Conservation (phyloP, 1,284 basidiomycete species). For the Leccinum solheimii region DNA sequence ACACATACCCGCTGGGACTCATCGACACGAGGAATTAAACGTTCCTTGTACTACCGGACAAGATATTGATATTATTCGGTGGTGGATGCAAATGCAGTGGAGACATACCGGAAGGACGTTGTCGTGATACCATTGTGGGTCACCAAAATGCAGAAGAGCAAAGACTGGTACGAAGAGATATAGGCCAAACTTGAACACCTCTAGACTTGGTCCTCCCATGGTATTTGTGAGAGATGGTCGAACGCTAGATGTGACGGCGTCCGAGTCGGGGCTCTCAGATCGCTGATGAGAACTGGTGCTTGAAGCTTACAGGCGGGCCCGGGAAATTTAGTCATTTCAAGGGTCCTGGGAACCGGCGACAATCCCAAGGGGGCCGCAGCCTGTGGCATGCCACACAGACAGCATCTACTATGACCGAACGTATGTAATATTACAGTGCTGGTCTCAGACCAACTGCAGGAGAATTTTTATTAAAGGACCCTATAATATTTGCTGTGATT, state of each 20-base stretch:
- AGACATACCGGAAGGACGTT: slow-evolving; percentile 77
- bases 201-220: slow-evolving; percentile 80
- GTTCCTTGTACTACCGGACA: slow-evolving; percentile 63
- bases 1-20: slow-evolving; percentile 53
- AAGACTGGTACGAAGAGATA: slow-evolving; percentile 77
- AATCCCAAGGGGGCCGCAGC: neutral
- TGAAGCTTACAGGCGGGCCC: neutral
- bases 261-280: neutral
- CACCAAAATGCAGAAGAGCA: slow-evolving; percentile 87
- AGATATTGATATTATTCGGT: neutral
- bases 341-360: neutral
- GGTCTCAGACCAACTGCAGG: neutral
- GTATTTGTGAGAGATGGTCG: slow-evolving; percentile 29
- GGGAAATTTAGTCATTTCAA: neutral
- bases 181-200: slow-evolving; percentile 85
- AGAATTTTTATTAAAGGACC: slow-evolving; percentile 31
- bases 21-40: slow-evolving; percentile 64
- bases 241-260: neutral
- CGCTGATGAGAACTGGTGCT: neutral
- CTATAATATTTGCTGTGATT: no score
- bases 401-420: no score
- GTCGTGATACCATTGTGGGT: slow-evolving; percentile 85
- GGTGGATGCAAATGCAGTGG: neutral
- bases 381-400: no score
- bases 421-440: no score